phyloP scores from a whole-genome alignment of 177 flowering plant species.

The Vitis hybrid region DNA sequence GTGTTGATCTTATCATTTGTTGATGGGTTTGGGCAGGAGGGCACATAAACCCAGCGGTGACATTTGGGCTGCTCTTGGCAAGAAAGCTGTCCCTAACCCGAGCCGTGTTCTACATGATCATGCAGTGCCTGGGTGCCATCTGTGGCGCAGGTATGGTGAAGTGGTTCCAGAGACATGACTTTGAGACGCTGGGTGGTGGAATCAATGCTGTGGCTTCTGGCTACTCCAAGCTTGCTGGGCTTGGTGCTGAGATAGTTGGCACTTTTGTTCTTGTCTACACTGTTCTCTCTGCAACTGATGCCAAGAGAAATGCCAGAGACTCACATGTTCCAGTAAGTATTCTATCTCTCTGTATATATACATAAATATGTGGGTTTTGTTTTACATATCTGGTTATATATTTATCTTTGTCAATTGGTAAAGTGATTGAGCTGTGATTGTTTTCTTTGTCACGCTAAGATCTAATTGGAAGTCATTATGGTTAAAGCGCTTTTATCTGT shows the following conservation, averaged over 20 bases:
- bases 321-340: slow-evolving; percentile 67
- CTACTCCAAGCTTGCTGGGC: slow-evolving; percentile 47
- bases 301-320: slow-evolving; percentile 62
- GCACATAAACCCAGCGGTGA: slow-evolving; percentile 65
- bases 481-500: no score
- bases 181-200: slow-evolving; percentile 39
- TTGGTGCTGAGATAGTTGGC: slow-evolving; percentile 63
- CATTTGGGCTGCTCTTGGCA: slow-evolving; percentile 52
- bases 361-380: no score
- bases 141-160: slow-evolving; percentile 61
- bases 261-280: slow-evolving; percentile 61
- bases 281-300: slow-evolving; percentile 67
- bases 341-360: no score
- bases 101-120: slow-evolving; percentile 49
- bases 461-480: no score
- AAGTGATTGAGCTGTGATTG: no score
- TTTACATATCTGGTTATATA: no score
- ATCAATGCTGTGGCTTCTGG: slow-evolving; percentile 45
- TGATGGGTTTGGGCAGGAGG: slow-evolving; percentile 36
- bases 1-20: background rate
- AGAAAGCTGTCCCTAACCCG: slow-evolving; percentile 54
- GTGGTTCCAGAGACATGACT: slow-evolving; percentile 35
- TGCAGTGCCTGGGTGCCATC: slow-evolving; percentile 63
- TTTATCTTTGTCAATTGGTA: no score
- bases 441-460: no score